phyloP scores from a whole-genome alignment of 768 basidiomycete genomes.

The Hypsizygus marmoreus region DNA sequence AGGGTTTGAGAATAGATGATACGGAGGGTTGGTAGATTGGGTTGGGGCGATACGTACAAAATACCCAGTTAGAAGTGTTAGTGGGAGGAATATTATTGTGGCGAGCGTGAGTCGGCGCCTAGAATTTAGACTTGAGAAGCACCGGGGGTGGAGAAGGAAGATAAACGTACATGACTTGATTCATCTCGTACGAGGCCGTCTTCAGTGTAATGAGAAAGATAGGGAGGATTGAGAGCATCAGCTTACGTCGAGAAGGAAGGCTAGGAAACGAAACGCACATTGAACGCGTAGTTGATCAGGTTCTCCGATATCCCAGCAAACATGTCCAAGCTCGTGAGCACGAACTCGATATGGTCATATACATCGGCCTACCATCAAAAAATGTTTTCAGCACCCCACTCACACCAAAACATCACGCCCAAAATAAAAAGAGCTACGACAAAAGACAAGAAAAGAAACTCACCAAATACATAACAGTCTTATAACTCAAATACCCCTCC shows the following conservation, averaged over 20 bases:
- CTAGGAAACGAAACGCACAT: slow-evolving; percentile 38
- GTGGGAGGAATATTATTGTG: slow-evolving; percentile 70
- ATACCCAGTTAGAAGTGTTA: slow-evolving; percentile 72
- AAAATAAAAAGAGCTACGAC: neutral
- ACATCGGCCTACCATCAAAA: slow-evolving; percentile 60
- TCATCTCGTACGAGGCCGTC: slow-evolving; percentile 75
- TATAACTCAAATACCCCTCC: slow-evolving; percentile 62
- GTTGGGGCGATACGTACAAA: slow-evolving; percentile 37
- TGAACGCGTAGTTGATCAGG: slow-evolving; percentile 71
- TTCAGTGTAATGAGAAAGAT: slow-evolving; percentile 21
- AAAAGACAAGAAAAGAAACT: slow-evolving; percentile 18
- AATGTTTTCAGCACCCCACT: neutral
- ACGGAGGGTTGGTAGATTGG: slow-evolving; percentile 1
- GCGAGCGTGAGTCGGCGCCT: slow-evolving; percentile 68
- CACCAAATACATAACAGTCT: slow-evolving; percentile 66
- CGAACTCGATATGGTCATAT: slow-evolving; percentile 71
- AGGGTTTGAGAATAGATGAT: neutral
- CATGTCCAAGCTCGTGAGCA: slow-evolving; percentile 65
- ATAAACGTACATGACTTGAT: slow-evolving; percentile 58
- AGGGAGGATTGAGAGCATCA: neutral
- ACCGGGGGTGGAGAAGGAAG: neutral
- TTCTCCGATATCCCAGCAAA: slow-evolving; percentile 67
- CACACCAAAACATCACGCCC: too few species aligned
- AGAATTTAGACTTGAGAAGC: neutral
- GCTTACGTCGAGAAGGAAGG: neutral